A percentile compares a stretch with the other conserved stretches of the same genome.
Conservation (phyloP, 495 filamentous ascomycete species). For the Rhypophila decipiens region DNA sequence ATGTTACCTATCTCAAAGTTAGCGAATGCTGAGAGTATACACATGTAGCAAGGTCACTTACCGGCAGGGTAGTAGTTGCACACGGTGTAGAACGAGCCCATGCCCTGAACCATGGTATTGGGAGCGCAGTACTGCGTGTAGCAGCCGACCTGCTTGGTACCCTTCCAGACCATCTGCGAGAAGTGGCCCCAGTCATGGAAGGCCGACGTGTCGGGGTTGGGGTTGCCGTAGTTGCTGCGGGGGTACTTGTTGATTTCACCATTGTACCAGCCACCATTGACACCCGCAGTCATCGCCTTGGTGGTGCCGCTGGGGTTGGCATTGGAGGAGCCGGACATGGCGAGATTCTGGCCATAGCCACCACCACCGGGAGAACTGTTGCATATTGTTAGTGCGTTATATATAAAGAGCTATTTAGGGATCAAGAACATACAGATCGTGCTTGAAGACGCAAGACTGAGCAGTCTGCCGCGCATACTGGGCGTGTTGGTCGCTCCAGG, state of each 20-base stretch:
- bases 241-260: conserved; percentile 52
- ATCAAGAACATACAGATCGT: conserved; percentile 62
- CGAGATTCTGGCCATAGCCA: conserved; percentile 85
- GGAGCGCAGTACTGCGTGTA: conserved; percentile 47
- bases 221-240: conserved; percentile 29
- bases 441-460: conserved; percentile 59
- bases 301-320: conserved; percentile 22
- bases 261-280: conserved; percentile 81
- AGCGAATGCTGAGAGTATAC: conserved; percentile 20
- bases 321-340: conserved; percentile 31
- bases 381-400: conserved; percentile 5
- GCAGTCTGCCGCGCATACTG: conserved; percentile 48
- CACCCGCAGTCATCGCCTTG: conserved; percentile 52
- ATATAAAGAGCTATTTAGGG: background rate
- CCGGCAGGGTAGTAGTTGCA: conserved; percentile 83
- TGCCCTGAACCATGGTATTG: conserved; percentile 35
- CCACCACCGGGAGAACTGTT: conserved; percentile 46
- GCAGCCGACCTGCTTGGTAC: conserved; percentile 67
- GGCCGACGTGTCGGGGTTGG: conserved; percentile 47
- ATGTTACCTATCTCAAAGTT: conserved; percentile 61
- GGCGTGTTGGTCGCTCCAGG: conserved; percentile 58
- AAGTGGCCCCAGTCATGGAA: conserved; percentile 79
- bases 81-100: conserved; percentile 57
- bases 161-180: conserved; percentile 85
- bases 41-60: conserved; percentile 22